Evolutionary conservation across 495 filamentous ascomycete species (phyloP).

Genomic region (Penicillium herquei): DNA sequence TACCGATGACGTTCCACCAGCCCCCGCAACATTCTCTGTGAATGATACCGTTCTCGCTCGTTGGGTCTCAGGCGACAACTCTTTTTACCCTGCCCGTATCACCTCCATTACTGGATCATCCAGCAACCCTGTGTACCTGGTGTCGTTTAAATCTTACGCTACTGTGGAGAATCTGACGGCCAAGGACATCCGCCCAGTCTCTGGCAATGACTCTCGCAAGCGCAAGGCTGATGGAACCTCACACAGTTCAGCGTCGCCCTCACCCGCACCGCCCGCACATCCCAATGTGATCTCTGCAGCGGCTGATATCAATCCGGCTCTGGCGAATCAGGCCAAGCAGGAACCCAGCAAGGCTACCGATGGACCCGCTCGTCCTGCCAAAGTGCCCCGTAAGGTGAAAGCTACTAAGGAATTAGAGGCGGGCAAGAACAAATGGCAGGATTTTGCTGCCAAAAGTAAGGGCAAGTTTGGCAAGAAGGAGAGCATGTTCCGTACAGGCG

Average conservation of each 20-base stretch:
- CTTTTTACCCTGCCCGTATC: slow-evolving; percentile 90
- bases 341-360: slow-evolving; percentile 67
- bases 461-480: slow-evolving; percentile 85
- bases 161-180: slow-evolving; percentile 81
- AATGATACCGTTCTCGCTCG: slow-evolving; percentile 89
- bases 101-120: slow-evolving; percentile 89
- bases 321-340: slow-evolving; percentile 67
- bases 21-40: slow-evolving; percentile 64
- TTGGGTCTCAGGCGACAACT: slow-evolving; percentile 85
- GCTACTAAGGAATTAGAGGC: slow-evolving; percentile 85
- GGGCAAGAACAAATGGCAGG: slow-evolving; percentile 92
- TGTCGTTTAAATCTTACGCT: slow-evolving; percentile 85
- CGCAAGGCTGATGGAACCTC: slow-evolving; percentile 85
- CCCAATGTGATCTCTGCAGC: slow-evolving; percentile 80
- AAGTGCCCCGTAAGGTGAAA: slow-evolving; percentile 79
- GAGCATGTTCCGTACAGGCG: slow-evolving; percentile 94
- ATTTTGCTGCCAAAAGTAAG: slow-evolving; percentile 80
- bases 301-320: slow-evolving; percentile 76
- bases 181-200: slow-evolving; percentile 79
- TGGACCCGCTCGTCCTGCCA: slow-evolving; percentile 61
- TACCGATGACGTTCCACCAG: slow-evolving; percentile 37
- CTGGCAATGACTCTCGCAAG: slow-evolving; percentile 68
- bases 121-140: slow-evolving; percentile 83
- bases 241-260: slow-evolving; percentile 47
- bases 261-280: slow-evolving; percentile 41